Percentiles rank a stretch among this genome's conserved stretches.
Evolutionary conservation across 1,284 basidiomycete genomes (phyloP).

Genomic region (Stygiomarasmius scandens): DNA sequence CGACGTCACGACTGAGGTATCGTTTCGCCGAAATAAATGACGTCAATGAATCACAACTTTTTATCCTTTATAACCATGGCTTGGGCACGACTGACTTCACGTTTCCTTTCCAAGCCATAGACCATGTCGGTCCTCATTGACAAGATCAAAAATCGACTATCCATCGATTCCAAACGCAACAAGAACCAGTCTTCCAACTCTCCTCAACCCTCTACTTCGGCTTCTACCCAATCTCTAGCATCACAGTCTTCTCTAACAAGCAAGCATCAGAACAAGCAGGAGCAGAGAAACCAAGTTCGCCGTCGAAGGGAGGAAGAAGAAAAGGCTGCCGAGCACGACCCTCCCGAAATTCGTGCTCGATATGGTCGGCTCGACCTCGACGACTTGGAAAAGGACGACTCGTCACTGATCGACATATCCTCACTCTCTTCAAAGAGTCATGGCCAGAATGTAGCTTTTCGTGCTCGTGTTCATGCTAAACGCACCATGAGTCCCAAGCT

Average conservation of each 20-base stretch:
- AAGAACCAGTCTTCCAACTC: not conserved
- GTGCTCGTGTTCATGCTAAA: slow-evolving; percentile 90
- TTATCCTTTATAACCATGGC: too few species aligned
- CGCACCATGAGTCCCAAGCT: slow-evolving; percentile 92
- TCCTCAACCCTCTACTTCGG: not conserved
- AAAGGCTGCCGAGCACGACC: not conserved
- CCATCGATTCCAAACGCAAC: not conserved
- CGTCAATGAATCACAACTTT: too few species aligned
- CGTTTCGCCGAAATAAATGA: too few species aligned
- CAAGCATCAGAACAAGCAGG: not conserved
- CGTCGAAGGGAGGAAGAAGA: slow-evolving; percentile 6
- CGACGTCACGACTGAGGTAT: too few species aligned
- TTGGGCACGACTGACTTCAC: too few species aligned
- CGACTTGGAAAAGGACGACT: not conserved
- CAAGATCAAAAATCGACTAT: not conserved
- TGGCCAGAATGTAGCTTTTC: slow-evolving; percentile 73
- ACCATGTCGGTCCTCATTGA: not conserved
- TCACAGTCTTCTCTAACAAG: not conserved
- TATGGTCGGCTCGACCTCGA: slow-evolving; percentile 1
- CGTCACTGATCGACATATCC: slow-evolving; percentile 37
- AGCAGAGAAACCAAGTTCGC: not conserved
- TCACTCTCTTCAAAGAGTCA: slow-evolving; percentile 72
- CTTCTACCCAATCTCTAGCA: not conserved
- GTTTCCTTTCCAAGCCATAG: not conserved
- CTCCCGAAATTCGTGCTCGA: slow-evolving; percentile 5